Evolutionary conservation across 441 rosid genomes (phyloP), one percentile per base, ranked within the genome.

Genomic region (Pelargonium australe): DNA sequence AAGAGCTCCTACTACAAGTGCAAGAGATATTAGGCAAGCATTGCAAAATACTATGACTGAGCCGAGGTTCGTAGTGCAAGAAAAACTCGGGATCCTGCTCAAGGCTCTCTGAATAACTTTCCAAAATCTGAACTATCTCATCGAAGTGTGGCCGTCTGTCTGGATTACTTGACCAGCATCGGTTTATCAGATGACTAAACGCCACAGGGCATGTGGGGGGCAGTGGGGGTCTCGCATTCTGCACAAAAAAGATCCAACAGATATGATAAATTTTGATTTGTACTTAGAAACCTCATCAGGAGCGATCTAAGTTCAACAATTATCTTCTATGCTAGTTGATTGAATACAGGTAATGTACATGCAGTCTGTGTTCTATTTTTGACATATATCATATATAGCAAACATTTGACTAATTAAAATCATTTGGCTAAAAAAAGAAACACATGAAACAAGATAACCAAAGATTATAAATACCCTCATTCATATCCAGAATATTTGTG

Each of bases 201-300:
- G 88, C 95, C 31, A 10, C 60, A 2, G 92, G 95, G 55, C 92
- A 86, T 17, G 77, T 57, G 0, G 84, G 75, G 19, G 90, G 92
- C 17, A 89, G 70, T 41, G 84, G 92, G 3, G 95, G 92, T 60
- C 95, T 84, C 3, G 92, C 89, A 66, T 89, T 85, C 90, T 89
- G 87, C 79, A 75, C 11, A 69, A 12, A 11, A 49, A 49, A 45
- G 4, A 31, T 31, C 8, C 51, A 31, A 4, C 63, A 62, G 28
- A 65, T n/a, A 68, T n/a, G 62, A 73, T 60, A 47, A 41, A 14
- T 20, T 40, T 23, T 40, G 25, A 20, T 64, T 49, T 14, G 3
- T 0, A 11, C 5, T 2, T 16, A 7, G 34, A 19, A 4, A 70
- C 28, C 3, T 7, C 34, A 25, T n/a, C 43, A 69, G 9, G 37